Percentiles rank a stretch among this genome's conserved stretches.
phyloP scores from a whole-genome alignment of 2,329 filamentous ascomycete genomes.

The Aspergillus floridensis region DNA sequence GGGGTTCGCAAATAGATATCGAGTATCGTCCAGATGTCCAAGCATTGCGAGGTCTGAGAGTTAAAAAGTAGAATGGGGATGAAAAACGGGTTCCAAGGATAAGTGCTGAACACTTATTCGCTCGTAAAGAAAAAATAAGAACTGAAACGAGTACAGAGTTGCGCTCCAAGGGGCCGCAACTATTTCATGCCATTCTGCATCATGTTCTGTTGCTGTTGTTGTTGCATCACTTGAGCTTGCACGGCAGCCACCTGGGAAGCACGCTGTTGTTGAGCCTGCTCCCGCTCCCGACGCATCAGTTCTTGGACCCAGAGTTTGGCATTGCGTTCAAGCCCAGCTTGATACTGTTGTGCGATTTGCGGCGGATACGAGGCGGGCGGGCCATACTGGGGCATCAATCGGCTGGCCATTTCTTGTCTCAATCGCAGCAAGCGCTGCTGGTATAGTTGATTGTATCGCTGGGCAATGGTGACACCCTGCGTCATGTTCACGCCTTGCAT shows the following conservation, averaged over 20 bases:
- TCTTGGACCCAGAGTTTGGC: conserved; percentile 40
- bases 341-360: conserved; percentile 38
- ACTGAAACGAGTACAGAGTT: neutral
- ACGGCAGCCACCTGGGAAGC: conserved; percentile 31
- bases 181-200: conserved; percentile 43
- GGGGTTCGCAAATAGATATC: neutral
- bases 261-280: conserved; percentile 33
- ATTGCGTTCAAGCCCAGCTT: conserved; percentile 35
- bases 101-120: neutral
- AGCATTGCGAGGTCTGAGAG: neutral
- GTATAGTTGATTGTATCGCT: conserved; percentile 38
- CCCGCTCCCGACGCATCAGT: conserved; percentile 39
- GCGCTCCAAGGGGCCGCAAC: conserved; percentile 2
- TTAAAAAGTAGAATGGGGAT: neutral
- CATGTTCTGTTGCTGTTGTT: conserved; percentile 42
- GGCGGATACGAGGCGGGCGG: conserved; percentile 40
- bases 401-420: conserved; percentile 38
- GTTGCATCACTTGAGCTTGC: conserved; percentile 35
- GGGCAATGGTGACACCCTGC: conserved; percentile 27
- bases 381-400: conserved; percentile 39
- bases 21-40: neutral
- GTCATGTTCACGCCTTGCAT: conserved; percentile 28
- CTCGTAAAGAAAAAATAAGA: neutral
- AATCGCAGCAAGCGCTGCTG: conserved; percentile 35
- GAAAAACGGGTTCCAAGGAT: neutral